Evolutionary conservation across 1,139 yeast species (phyloP).

Genomic region (Taphrina flavorubra): DNA sequence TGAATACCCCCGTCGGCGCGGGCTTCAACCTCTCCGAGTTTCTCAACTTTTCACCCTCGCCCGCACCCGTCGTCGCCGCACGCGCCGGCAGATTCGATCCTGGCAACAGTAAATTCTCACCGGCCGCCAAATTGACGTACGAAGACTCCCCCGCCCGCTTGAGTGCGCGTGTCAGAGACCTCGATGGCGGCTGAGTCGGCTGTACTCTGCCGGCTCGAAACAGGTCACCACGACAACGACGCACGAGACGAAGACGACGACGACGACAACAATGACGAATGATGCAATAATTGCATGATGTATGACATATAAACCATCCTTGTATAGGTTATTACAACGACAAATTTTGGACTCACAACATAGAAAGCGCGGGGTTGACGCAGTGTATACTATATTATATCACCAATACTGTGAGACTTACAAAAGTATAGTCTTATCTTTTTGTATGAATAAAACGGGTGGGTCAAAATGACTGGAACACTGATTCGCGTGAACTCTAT

Average conservation of each 20-base stretch:
- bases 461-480: not conserved
- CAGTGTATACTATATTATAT: no score
- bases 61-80: slow-evolving; percentile 50
- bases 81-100: slow-evolving; percentile 13
- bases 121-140: slow-evolving; percentile 21
- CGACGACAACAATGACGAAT: not conserved
- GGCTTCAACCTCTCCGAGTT: slow-evolving; percentile 81
- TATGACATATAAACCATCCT: not conserved
- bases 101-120: slow-evolving; percentile 14
- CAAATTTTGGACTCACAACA: no score
- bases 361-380: no score
- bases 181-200: slow-evolving; percentile 2
- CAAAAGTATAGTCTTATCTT: no score
- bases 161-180: not conserved
- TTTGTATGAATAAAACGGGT: not conserved
- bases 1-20: slow-evolving; percentile 56
- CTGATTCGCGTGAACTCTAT: no score
- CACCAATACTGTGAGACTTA: no score
- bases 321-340: slow-evolving; percentile 1
- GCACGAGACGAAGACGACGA: not conserved
- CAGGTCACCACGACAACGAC: no score
- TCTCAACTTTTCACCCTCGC: slow-evolving; percentile 79
- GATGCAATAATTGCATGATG: not conserved
- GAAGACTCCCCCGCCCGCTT: slow-evolving; percentile 16
- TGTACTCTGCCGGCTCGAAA: not conserved